Base-by-base conservation (phyloP, 305 asterid genomes). In the Fraxinus angustifolia region DNA sequence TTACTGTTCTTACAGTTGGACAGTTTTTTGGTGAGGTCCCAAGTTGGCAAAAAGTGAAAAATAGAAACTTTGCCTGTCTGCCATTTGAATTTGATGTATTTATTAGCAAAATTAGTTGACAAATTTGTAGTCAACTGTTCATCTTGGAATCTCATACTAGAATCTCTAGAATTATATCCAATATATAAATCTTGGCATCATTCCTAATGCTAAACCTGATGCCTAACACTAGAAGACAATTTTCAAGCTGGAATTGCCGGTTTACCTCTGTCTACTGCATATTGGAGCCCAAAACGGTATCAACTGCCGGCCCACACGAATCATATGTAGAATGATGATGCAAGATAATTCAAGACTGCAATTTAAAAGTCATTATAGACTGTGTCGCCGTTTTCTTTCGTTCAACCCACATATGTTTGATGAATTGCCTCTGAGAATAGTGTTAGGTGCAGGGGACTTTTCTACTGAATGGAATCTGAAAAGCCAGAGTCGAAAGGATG, bases 391-490 rank as follows among this genome's bases (percentile, higher is more conserved):
- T n/a, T 3, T 28, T 38, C 8, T 72, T 12, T 72, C 5, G 50
- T 33, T 6, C n/a, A 8, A 14, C 60, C 78, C 74, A 35, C 3
- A 81, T 67, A 77, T 21, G 33, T 70, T 34, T 23, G 53, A 79
- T 50, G 38, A 28, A 12, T 33, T 7, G 73, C 33, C 62, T 72
- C 36, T 8, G n/a, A 31, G 73, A 58, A 42, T 12, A 40, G 33
- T 35, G 53, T 40, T 73, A 40, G 34, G 28, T 14, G 76, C 36
- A 36, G 34, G 10, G 42, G 67, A 53, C 65, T 73, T 38, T 31
- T 23, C 36, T n/a, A 17, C 34, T 38, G 77, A 17, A 86, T 82
- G 88, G 88, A 71, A 65, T 62, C 84, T 8, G 79, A 78, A 8
- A 53, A 77, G 38, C 17, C 60, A 0, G 82, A 84, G 83, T 16